Percentiles rank a stretch among this genome's conserved stretches.
Conservation (phyloP, 352 stramenopile species). For the Pythium phragmitis region DNA sequence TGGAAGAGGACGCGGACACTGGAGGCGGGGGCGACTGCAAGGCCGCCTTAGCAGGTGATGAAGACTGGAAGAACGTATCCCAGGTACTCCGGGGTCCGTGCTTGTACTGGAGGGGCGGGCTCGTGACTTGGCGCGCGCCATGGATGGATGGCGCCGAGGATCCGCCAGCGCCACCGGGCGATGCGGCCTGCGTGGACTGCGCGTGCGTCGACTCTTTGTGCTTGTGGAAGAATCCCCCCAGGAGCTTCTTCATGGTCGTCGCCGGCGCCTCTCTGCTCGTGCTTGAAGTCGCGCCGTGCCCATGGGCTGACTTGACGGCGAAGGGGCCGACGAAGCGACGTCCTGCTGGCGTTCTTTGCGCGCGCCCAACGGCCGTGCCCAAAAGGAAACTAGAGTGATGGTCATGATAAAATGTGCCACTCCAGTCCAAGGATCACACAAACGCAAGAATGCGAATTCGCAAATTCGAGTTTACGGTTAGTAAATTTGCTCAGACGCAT, state of each 20-base stretch:
- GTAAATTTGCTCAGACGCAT: neutral
- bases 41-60: too few species aligned
- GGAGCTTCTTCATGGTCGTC: constrained; percentile 70
- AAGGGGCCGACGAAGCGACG: neutral
- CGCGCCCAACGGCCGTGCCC: too few species aligned
- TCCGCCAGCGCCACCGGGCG: neutral
- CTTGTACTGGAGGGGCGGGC: constrained; percentile 19
- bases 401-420: constrained; percentile 7
- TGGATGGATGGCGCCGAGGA: neutral
- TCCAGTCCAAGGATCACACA: too few species aligned
- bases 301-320: neutral
- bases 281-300: neutral
- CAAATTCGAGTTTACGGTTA: neutral
- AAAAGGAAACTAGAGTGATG: constrained; percentile 23
- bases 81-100: constrained; percentile 41
- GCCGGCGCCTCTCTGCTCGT: neutral
- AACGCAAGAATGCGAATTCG: too few species aligned
- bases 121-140: neutral
- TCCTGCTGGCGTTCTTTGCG: neutral
- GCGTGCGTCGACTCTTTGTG: constrained; percentile 16
- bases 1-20: neutral
- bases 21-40: constrained; percentile 4
- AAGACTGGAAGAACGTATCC: constrained; percentile 35
- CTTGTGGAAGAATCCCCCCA: constrained; percentile 59
- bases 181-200: neutral